Conservation (phyloP, 768 basidiomycete genomes). For the Trametes maxima region DNA sequence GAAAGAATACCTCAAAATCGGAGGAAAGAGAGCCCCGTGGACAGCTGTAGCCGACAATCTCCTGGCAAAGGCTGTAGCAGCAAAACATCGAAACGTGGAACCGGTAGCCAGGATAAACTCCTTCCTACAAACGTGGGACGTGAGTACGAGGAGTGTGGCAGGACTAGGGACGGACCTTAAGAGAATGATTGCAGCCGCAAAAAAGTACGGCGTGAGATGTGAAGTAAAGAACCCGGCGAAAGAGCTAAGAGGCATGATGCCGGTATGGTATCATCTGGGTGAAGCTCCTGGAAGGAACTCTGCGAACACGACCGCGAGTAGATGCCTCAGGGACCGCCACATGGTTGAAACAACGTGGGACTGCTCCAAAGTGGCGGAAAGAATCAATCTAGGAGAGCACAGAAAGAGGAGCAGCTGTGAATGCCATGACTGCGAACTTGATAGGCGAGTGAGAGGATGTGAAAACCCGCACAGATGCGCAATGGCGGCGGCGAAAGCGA, state of each 20-base stretch:
- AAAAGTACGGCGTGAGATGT: background rate
- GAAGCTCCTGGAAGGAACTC: background rate
- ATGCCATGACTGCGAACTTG: background rate
- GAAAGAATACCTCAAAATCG: too few relatives aligned
- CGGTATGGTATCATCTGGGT: background rate
- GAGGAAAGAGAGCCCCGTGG: too few relatives aligned
- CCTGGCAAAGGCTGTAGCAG: too few relatives aligned
- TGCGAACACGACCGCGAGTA: background rate
- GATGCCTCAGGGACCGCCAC: background rate
- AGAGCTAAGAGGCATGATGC: background rate
- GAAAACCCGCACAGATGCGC: background rate
- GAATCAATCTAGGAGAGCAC: background rate
- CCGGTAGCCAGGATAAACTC: background rate
- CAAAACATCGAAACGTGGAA: background rate
- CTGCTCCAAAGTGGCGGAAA: background rate
- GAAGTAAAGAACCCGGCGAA: background rate
- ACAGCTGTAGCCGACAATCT: too few relatives aligned
- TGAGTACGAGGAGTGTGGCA: background rate
- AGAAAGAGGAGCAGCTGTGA: background rate
- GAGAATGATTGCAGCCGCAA: background rate
- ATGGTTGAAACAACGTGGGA: background rate
- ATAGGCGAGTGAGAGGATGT: background rate
- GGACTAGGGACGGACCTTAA: background rate
- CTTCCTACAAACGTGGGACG: constrained; percentile 5
- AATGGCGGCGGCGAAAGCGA: background rate